A percentile compares a stretch with the other conserved stretches of the same genome.
Conservation (phyloP, 768 basidiomycete species). For the Sporobolomyces pararoseus region DNA sequence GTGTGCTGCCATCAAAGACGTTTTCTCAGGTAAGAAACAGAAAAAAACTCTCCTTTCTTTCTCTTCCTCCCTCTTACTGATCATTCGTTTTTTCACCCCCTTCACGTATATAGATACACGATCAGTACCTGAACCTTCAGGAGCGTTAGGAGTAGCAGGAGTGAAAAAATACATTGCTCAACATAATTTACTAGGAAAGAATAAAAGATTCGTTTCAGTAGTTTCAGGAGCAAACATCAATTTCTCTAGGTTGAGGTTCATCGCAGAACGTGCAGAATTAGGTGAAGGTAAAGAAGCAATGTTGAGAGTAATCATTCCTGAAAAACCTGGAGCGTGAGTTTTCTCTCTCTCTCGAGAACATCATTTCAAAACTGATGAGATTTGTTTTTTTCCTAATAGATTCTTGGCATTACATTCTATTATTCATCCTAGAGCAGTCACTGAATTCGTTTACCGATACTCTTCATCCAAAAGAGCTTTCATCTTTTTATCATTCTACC, state of each 20-base stretch:
- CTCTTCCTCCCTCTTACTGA: not conserved
- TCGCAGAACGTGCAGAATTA: conserved; percentile 96
- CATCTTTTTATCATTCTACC: conserved; percentile 84
- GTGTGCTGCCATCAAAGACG: conserved; percentile 97
- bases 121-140: conserved; percentile 92
- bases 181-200: conserved; percentile 74
- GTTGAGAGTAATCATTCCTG: conserved; percentile 89
- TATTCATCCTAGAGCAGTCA: conserved; percentile 86
- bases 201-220: conserved; percentile 84
- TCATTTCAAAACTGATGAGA: not conserved
- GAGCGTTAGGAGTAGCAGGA: conserved; percentile 85
- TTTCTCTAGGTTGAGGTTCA: conserved; percentile 91
- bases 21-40: conserved; percentile 94
- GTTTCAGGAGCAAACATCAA: conserved; percentile 99
- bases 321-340: conserved; percentile 78
- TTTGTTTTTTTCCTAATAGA: conserved; percentile 52
- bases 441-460: conserved; percentile 93
- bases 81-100: not conserved
- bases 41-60: not conserved
- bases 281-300: conserved; percentile 93
- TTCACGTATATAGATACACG: conserved; percentile 69
- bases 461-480: conserved; percentile 65
- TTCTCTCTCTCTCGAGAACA: not conserved
- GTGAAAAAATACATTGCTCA: conserved; percentile 79
- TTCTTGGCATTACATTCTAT: conserved; percentile 80